Conservation (phyloP, 768 basidiomycete species). For the Boletus coccyginus region DNA sequence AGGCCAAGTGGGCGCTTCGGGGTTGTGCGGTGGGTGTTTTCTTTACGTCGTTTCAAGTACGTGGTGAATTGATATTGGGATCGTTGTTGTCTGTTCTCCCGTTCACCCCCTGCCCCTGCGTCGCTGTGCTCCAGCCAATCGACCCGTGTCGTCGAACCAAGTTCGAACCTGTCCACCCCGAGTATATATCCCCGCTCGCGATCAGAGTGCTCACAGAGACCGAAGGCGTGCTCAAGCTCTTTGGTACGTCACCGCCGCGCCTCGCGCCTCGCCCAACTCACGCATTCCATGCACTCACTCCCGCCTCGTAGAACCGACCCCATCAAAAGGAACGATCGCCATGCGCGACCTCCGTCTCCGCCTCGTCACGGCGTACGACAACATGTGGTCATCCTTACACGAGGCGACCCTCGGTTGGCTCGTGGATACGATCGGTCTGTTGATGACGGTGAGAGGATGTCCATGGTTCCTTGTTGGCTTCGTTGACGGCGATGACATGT, state of each 20-base stretch:
- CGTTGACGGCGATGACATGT: not conserved
- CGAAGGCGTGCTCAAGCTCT: slow-evolving; percentile 27
- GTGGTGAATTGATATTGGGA: no score
- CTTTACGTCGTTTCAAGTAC: no score
- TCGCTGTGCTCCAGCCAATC: slow-evolving; percentile 10
- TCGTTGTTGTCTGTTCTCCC: no score
- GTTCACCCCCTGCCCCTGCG: no score
- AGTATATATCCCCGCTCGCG: slow-evolving; percentile 27
- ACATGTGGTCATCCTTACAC: slow-evolving; percentile 9
- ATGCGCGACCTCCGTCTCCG: slow-evolving; percentile 25
- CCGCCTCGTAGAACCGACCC: slow-evolving; percentile 24
- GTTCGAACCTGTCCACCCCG: slow-evolving; percentile 23
- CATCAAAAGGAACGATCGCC: slow-evolving; percentile 18
- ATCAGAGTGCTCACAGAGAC: slow-evolving; percentile 24
- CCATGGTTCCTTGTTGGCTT: no score
- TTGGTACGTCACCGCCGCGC: slow-evolving; percentile 11
- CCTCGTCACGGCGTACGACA: slow-evolving; percentile 21
- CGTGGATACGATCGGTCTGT: slow-evolving; percentile 19
- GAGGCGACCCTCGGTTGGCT: slow-evolving; percentile 29
- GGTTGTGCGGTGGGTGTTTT: slow-evolving; percentile 18
- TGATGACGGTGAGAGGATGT: slow-evolving; percentile 6
- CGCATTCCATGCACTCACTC: not conserved
- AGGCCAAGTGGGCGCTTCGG: slow-evolving; percentile 22
- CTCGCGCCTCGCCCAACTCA: not conserved
- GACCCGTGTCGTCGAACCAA: slow-evolving; percentile 17